Percentiles rank a stretch among this genome's conserved stretches.
Conservation (phyloP, 768 basidiomycete species). For the Collybia nuda region DNA sequence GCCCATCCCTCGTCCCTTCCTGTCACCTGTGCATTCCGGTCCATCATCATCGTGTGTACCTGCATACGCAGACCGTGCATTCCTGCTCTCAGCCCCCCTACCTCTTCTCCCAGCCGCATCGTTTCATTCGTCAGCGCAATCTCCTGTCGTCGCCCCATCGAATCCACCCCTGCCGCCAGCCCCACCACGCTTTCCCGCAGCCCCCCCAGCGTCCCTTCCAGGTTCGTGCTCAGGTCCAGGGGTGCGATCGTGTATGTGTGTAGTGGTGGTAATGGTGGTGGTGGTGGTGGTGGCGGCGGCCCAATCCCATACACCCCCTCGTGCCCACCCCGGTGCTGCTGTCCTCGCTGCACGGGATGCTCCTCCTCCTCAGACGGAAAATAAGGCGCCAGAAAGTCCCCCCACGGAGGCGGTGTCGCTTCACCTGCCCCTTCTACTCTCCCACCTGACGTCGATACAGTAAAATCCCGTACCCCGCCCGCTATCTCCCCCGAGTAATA, state of each 20-base stretch:
- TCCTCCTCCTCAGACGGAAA: conserved; percentile 29
- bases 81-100: conserved; percentile 63
- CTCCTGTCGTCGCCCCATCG: conserved; percentile 59
- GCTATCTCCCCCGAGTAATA: conserved; percentile 23
- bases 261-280: not conserved
- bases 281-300: not conserved
- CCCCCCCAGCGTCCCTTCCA: conserved; percentile 60
- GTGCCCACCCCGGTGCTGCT: not conserved
- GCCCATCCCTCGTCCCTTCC: conserved; percentile 33
- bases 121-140: conserved; percentile 71
- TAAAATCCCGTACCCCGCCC: conserved; percentile 17
- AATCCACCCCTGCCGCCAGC: conserved; percentile 61
- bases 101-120: conserved; percentile 70
- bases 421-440: not conserved
- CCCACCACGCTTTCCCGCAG: conserved; percentile 60
- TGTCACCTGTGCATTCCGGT: conserved; percentile 60
- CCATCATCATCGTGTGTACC: conserved; percentile 80
- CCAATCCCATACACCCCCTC: conserved; percentile 2
- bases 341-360: not conserved
- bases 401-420: not conserved
- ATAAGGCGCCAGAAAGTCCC: conserved; percentile 27
- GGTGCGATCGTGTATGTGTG: conserved; percentile 46
- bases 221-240: conserved; percentile 56
- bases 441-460: conserved; percentile 24
- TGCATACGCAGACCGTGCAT: conserved; percentile 81